These are phyloP conservation scores for Penicillium sp. DNA, from an alignment of 2,329 filamentous ascomycete species.

Conservation along the genomic window DNA sequence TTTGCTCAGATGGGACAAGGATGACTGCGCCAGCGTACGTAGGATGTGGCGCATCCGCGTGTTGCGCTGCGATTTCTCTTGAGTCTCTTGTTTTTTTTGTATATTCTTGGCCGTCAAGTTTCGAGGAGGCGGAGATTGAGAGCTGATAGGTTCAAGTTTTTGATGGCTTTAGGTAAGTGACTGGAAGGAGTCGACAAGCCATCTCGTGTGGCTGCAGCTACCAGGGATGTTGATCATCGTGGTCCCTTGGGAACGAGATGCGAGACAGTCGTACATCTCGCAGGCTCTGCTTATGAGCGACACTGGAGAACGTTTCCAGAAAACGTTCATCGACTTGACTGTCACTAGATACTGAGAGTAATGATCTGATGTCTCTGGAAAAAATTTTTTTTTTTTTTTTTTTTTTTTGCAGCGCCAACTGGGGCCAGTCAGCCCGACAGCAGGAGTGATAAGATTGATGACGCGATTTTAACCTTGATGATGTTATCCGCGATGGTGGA, in stretches of 20 bases:
- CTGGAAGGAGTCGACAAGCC: background rate
- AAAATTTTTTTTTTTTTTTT: background rate
- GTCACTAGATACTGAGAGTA: background rate
- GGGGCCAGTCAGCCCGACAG: background rate
- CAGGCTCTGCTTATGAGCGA: background rate
- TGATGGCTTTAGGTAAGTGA: background rate
- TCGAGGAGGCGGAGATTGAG: background rate
- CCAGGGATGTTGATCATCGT: slow-evolving; percentile 1
- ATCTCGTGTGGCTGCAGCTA: background rate
- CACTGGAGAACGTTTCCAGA: background rate
- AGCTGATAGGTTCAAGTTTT: background rate
- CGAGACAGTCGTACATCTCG: background rate
- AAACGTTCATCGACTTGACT: background rate
- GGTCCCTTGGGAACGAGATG: background rate
- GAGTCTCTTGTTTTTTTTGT: background rate
- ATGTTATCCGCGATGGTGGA: slow-evolving; percentile 28
- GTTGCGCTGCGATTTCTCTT: background rate
- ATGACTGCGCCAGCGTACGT: background rate
- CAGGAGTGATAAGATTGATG: slow-evolving; percentile 35
- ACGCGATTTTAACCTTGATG: slow-evolving; percentile 41
- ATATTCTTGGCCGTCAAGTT: background rate
- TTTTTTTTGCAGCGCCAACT: background rate
- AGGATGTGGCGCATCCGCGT: background rate
- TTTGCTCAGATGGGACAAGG: background rate
- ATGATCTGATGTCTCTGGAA: background rate